phyloP scores from a whole-genome alignment of 805 yeast genomes.

The Barnettozyma populi region DNA sequence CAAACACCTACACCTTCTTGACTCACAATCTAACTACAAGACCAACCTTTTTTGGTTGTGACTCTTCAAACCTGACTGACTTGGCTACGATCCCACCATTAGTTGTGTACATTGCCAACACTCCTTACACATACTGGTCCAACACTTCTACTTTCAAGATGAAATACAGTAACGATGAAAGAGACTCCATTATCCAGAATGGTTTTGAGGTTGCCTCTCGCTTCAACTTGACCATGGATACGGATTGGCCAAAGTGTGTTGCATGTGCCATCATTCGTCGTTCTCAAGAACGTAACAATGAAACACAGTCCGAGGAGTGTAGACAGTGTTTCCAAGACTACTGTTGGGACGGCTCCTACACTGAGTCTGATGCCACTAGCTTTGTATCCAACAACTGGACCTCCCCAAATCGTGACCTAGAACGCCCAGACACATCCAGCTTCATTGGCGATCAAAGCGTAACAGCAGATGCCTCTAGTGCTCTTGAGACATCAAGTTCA shows the following conservation, averaged over 20 bases:
- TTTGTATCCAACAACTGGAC: slow-evolving; percentile 6
- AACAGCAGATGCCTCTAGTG: background rate
- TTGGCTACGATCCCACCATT: slow-evolving; percentile 61
- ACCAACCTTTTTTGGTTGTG: slow-evolving; percentile 84
- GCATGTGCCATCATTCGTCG: slow-evolving; percentile 82
- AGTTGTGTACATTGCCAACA: slow-evolving; percentile 71
- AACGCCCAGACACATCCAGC: slow-evolving; percentile 1
- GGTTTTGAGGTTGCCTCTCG: slow-evolving; percentile 70
- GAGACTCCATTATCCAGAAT: slow-evolving; percentile 56
- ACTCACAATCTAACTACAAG: slow-evolving; percentile 54
- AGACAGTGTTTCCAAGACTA: slow-evolving; percentile 60
- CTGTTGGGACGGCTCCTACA: slow-evolving; percentile 63
- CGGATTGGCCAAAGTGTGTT: slow-evolving; percentile 66
- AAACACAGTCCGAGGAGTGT: slow-evolving; percentile 61
- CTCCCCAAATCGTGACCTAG: background rate
- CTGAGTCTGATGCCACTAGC: background rate
- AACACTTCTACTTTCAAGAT: slow-evolving; percentile 72
- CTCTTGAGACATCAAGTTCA: background rate
- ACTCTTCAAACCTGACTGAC: slow-evolving; percentile 54
- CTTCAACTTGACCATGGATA: slow-evolving; percentile 60
- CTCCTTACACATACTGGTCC: slow-evolving; percentile 57
- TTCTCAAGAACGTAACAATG: slow-evolving; percentile 61
- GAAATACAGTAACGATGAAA: slow-evolving; percentile 53
- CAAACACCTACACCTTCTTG: slow-evolving; percentile 57
- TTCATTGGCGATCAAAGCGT: background rate